Evolutionary conservation across 2,329 filamentous ascomycete genomes (phyloP), one percentile per base, ranked within the genome.

Genomic region (Penicillium crustosum): DNA sequence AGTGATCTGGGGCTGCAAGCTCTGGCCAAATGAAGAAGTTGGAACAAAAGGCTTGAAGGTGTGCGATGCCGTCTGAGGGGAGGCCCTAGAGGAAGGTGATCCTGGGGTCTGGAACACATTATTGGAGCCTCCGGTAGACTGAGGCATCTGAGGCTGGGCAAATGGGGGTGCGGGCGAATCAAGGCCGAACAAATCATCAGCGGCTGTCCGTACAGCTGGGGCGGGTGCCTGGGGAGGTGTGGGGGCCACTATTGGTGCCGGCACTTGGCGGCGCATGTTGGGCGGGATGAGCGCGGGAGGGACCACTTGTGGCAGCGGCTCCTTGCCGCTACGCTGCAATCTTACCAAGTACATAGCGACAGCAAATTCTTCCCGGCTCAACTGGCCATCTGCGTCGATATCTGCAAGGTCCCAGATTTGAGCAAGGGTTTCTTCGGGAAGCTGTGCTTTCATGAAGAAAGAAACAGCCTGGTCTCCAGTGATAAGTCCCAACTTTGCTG

Each of bases 341-440:
- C 93, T 86, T 67, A 99, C 97, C 50, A 99, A 82, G 72, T 95
- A 95, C 93, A 99, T 97, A 53, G 94, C 93, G 47, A 99, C 92
- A 0, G 94, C 92, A 71, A 99, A 99, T 68, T 96, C 93, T 65
- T 99, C 94, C 66, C 86, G 86, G 47, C 84, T 92, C 56, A 99
- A 80, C 57, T 89, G 88, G 12, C 94, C 94, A 66, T 93, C 89
- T 8, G 91, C 94, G 70, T 91, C 91, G 75, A 97, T 91, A 75
- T 99, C 94, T 15, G 94, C 89, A 31, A 99, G 84, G 73, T 99
- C 94, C 94, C 94, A 99, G 62, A 99, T 96, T 68, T 95, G 90
- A 31, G 94, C 94, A 53, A 99, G 81, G 10, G 86, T 86, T 68
- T 97, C 93, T 71, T 97, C 93, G 0, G 91, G 86, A 15, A 99